These are phyloP conservation scores for Penicillium macrosclerotiorum DNA, from an alignment of 495 filamentous ascomycete species.

Conservation along the genomic window DNA sequence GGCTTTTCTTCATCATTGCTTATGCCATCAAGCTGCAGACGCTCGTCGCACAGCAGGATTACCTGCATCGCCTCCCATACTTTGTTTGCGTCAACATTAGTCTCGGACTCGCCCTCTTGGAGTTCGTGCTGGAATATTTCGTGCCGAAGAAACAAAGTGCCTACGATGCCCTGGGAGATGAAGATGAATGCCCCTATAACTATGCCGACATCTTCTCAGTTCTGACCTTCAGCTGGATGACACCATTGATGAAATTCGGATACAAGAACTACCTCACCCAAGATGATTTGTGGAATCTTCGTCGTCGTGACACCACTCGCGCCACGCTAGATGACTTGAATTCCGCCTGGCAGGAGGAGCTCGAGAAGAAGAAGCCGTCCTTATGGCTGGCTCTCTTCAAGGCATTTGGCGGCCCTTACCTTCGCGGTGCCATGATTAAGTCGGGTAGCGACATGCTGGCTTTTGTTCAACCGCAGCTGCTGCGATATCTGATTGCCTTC, in stretches of 20 bases:
- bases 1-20: constrained; percentile 83
- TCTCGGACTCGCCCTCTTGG: constrained; percentile 66
- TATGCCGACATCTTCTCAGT: constrained; percentile 93
- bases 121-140: constrained; percentile 86
- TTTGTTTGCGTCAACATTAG: constrained; percentile 77
- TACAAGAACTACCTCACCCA: constrained; percentile 91
- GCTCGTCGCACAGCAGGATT: constrained; percentile 72
- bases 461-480: constrained; percentile 88
- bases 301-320: constrained; percentile 74
- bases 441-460: constrained; percentile 75
- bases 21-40: constrained; percentile 86
- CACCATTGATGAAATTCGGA: constrained; percentile 92
- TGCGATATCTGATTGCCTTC: constrained; percentile 82
- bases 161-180: constrained; percentile 82
- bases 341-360: constrained; percentile 73
- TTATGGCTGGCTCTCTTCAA: constrained; percentile 91
- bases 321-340: constrained; percentile 64
- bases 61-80: constrained; percentile 63
- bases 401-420: constrained; percentile 81
- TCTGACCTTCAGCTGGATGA: constrained; percentile 98
- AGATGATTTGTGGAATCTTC: constrained; percentile 94
- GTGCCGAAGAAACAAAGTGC: constrained; percentile 81
- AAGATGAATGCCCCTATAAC: constrained; percentile 90
- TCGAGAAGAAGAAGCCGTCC: constrained; percentile 72
- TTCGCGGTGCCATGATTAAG: constrained; percentile 80